Percentiles rank a stretch among this genome's conserved stretches.
These are phyloP conservation scores for Aspergillus sp. DNA, from an alignment of 2,329 filamentous ascomycete species.

Conservation along the genomic window DNA sequence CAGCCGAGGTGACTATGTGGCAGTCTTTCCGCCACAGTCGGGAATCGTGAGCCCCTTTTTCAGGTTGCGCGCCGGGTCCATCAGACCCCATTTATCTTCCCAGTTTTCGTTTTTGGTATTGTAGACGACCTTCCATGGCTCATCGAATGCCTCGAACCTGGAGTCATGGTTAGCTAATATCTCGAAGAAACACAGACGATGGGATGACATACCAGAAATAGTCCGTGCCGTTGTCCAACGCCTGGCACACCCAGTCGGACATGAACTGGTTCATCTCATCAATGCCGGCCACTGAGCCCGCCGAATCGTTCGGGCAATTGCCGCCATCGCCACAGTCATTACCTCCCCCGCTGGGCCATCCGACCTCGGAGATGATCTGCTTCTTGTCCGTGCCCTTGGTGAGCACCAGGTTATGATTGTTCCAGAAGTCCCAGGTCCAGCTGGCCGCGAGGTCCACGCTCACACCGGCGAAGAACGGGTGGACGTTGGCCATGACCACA, in stretches of 20 bases:
- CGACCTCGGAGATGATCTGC: conserved; percentile 86
- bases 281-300: conserved; percentile 75
- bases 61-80: conserved; percentile 80
- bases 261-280: conserved; percentile 83
- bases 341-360: conserved; percentile 84
- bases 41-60: conserved; percentile 84
- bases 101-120: conserved; percentile 69
- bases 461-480: conserved; percentile 90
- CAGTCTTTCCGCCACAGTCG: conserved; percentile 75
- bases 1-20: conserved; percentile 33
- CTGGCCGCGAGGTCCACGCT: conserved; percentile 63
- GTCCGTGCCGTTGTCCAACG: conserved; percentile 76
- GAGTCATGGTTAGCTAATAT: conserved; percentile 16
- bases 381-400: conserved; percentile 61
- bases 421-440: conserved; percentile 87
- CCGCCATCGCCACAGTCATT: conserved; percentile 66
- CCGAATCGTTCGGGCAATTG: conserved; percentile 55
- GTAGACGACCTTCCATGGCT: conserved; percentile 86
- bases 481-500: conserved; percentile 93
- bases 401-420: conserved; percentile 63
- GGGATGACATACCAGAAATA: conserved; percentile 75
- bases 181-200: not conserved
- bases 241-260: conserved; percentile 78
- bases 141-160: conserved; percentile 90
- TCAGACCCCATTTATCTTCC: conserved; percentile 94